phyloP scores from a whole-genome alignment of 1,284 basidiomycete genomes.

The Anthracocystis walkeri region DNA sequence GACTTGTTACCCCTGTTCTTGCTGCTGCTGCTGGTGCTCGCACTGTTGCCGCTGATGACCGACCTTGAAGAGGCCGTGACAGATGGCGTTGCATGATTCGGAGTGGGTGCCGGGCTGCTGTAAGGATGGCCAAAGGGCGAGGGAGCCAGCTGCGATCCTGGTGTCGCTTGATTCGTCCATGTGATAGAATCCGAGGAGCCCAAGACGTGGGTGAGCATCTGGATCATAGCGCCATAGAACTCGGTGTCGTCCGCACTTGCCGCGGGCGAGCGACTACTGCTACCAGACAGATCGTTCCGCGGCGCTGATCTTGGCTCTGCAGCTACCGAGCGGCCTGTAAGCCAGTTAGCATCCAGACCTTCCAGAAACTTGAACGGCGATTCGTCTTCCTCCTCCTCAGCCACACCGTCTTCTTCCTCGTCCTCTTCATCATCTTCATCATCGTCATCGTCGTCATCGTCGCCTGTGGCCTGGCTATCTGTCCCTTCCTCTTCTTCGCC shows the following conservation, averaged over 20 bases:
- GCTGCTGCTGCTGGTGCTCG: conserved; percentile 2
- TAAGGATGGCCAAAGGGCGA: conserved; percentile 33
- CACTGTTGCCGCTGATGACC: conserved; percentile 3
- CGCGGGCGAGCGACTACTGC: conserved; percentile 9
- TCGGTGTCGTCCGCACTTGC: conserved; percentile 39
- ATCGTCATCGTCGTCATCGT: conserved; percentile 20
- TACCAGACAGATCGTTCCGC: not conserved
- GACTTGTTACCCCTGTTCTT: conserved; percentile 14
- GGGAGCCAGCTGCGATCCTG: conserved; percentile 39
- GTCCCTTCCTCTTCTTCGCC: conserved; percentile 18
- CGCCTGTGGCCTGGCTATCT: conserved; percentile 6
- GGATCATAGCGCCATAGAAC: conserved; percentile 60
- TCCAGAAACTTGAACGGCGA: conserved; percentile 44
- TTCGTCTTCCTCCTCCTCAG: conserved; percentile 44
- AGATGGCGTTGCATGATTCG: conserved; percentile 11
- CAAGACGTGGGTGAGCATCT: conserved; percentile 61
- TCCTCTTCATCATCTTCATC: conserved; percentile 20
- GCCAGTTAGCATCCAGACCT: conserved; percentile 33
- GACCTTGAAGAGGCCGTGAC: conserved; percentile 2
- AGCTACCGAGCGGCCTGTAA: conserved; percentile 9
- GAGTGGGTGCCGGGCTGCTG: conserved; percentile 45
- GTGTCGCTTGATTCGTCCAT: conserved; percentile 46
- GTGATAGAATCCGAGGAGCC: conserved; percentile 51
- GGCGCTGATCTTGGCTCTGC: conserved; percentile 3
- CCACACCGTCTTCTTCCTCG: conserved; percentile 19